A percentile compares a stretch with the other conserved stretches of the same genome.
phyloP scores from a whole-genome alignment of 257 asterid species.

The Cynanchum wilfordii region DNA sequence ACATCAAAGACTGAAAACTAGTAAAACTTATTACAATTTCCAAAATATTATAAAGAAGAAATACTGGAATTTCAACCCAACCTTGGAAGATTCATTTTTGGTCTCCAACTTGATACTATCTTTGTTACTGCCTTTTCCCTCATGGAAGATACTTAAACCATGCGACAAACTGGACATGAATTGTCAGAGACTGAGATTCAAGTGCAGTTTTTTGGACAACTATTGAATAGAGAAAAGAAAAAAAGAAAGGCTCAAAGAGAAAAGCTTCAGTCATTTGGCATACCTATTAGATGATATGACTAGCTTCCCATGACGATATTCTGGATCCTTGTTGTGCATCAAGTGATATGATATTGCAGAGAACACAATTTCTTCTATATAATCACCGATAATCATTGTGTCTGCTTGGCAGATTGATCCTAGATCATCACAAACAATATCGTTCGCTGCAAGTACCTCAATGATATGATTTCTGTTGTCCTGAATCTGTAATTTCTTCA shows the following conservation, averaged over 20 bases:
- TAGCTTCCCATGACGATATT: conserved; percentile 93
- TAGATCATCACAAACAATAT: conserved; percentile 84
- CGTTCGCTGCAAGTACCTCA: conserved; percentile 91
- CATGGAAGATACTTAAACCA: conserved; percentile 83
- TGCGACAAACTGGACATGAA: conserved; percentile 68
- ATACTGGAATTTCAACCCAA: conserved; percentile 25
- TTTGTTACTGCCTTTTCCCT: conserved; percentile 58
- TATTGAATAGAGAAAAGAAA: conserved; percentile 2
- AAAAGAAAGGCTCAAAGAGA: not conserved
- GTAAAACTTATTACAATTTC: not conserved
- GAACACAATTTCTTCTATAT: conserved; percentile 81
- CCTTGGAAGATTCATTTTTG: conserved; percentile 70
- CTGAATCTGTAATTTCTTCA: conserved; percentile 69
- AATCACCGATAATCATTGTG: conserved; percentile 51
- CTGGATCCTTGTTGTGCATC: conserved; percentile 66
- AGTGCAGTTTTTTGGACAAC: not conserved
- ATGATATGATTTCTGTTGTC: conserved; percentile 87
- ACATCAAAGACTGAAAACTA: not conserved
- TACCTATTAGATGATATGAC: conserved; percentile 86
- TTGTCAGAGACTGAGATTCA: not conserved
- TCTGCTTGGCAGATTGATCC: conserved; percentile 77
- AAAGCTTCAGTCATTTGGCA: conserved; percentile 10
- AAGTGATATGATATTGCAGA: conserved; percentile 84
- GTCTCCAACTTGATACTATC: conserved; percentile 69
- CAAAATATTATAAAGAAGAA: conserved; percentile 9